phyloP scores from a whole-genome alignment of 257 asterid species.

The Phtheirospermum japonicum region DNA sequence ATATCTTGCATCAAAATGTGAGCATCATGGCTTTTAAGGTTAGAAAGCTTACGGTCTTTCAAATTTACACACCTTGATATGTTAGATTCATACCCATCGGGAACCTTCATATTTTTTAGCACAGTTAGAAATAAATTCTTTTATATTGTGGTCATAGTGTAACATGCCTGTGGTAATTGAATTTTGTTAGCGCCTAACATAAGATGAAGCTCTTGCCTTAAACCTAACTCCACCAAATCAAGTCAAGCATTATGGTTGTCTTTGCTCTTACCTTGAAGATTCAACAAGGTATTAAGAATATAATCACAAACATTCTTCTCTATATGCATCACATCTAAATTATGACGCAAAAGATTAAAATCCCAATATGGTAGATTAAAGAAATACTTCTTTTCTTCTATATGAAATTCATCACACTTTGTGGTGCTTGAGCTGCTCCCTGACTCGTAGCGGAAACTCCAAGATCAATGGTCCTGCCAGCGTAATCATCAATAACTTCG shows the following conservation, averaged over 20 bases:
- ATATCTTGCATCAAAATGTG: too few relatives aligned
- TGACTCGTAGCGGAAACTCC: background rate
- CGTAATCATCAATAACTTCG: background rate
- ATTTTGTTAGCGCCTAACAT: background rate
- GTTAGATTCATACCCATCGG: too few relatives aligned
- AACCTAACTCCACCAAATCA: background rate
- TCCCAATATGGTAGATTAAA: background rate
- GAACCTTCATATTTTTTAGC: too few relatives aligned
- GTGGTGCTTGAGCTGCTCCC: too few relatives aligned
- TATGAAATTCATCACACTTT: too few relatives aligned
- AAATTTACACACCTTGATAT: too few relatives aligned
- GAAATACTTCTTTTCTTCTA: background rate
- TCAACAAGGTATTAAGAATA: background rate
- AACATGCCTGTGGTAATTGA: background rate
- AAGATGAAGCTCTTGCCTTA: background rate
- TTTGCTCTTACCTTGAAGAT: background rate
- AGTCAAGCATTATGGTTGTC: background rate
- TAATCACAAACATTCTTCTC: background rate
- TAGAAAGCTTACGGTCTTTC: too few relatives aligned
- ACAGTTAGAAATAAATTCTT: too few relatives aligned
- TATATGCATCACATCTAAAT: too few relatives aligned
- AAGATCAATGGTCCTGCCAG: background rate
- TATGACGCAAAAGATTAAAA: too few relatives aligned
- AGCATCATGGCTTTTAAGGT: too few relatives aligned
- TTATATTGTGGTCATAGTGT: background rate